Base-by-base conservation (phyloP, 768 basidiomycete genomes). In the Artomyces pyxidatus region DNA sequence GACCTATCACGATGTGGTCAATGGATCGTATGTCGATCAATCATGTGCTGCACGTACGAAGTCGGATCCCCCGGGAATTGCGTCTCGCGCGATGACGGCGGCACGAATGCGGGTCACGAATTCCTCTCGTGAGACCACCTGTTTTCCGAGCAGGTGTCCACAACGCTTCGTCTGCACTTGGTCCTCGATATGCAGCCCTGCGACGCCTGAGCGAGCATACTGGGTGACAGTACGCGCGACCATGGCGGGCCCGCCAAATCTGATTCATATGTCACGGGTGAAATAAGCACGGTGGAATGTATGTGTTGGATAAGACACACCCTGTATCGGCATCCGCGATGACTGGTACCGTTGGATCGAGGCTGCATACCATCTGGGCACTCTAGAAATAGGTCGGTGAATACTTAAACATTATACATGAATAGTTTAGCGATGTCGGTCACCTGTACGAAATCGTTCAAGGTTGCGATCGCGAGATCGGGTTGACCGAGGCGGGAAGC, bases 281-380 rank as follows among this genome's bases (percentile, higher is more conserved):
- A 4, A 17, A 3, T 4, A 11, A 27, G 22, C 10, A n/a, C 12
- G 6, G 26, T 11, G 17, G 0, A 29, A 37, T 28, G 10, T 14
- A 32, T 9, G 17, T 2, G 32, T 3, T n/a, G 29, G 21, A 16
- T 16, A 39, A 6, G 22, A 29, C 10, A 45, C 70, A 81, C 80
- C 85, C 85, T 45, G 85, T 88, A 59, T 88, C 86, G 9, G 85
- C 85, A 55, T 88, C 85, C 1, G 85, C 85, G 52, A 88, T 87
- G 17, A 88, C 79, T 0, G 85, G 85, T 0, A 75, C 70, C 1
- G 76, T 71, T 0, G 84, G 83, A 56, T 79, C 69, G 39, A 87
- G 56, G 44, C 79, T 69, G 65, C 78, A 80, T 45, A 86, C 81
- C 80, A 85, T 83, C 60, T 78, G 76, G 2, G 79, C 84, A 43